Percentiles rank a stretch among this genome's conserved stretches.
These are phyloP conservation scores for Fomitiporia mediterranea DNA, from an alignment of 1,284 basidiomycete genomes.

Conservation along the genomic window DNA sequence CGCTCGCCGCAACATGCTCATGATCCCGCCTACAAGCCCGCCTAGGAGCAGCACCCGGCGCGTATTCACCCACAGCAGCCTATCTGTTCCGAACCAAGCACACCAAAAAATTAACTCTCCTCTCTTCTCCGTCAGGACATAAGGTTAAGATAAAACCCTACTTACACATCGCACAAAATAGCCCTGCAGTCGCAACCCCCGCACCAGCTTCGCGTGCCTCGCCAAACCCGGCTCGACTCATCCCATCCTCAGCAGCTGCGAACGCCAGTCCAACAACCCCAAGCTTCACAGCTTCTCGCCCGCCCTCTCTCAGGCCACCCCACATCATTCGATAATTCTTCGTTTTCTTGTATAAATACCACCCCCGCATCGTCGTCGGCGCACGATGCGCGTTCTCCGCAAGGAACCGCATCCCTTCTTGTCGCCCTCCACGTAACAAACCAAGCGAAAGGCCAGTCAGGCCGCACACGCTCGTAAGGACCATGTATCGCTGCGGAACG, in stretches of 20 bases:
- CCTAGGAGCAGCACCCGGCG: slow-evolving; percentile 50
- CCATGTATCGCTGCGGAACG: slow-evolving; percentile 35
- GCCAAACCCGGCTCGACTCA: slow-evolving; percentile 41
- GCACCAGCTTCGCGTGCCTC: slow-evolving; percentile 57
- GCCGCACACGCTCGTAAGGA: slow-evolving; percentile 54
- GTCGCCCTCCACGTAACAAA: slow-evolving; percentile 62
- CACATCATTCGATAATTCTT: slow-evolving; percentile 83
- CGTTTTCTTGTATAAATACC: slow-evolving; percentile 91
- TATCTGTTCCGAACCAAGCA: slow-evolving; percentile 40
- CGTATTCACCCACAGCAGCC: slow-evolving; percentile 49
- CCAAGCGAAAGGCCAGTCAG: slow-evolving; percentile 63
- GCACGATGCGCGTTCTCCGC: slow-evolving; percentile 66
- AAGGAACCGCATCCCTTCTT: slow-evolving; percentile 43
- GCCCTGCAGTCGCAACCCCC: slow-evolving; percentile 54
- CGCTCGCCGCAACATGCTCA: slow-evolving; percentile 49
- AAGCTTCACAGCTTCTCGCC: slow-evolving; percentile 51
- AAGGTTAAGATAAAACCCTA: slow-evolving; percentile 26
- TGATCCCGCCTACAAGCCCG: slow-evolving; percentile 44
- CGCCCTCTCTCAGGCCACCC: slow-evolving; percentile 66
- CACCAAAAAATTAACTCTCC: slow-evolving; percentile 13
- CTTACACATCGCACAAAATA: slow-evolving; percentile 64
- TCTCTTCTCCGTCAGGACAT: slow-evolving; percentile 4
- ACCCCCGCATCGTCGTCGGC: slow-evolving; percentile 77
- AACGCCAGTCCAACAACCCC: slow-evolving; percentile 54
- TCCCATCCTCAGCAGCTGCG: slow-evolving; percentile 64